Conservation (phyloP, 176 grass and related monocot species). For the Triticum monococcum region DNA sequence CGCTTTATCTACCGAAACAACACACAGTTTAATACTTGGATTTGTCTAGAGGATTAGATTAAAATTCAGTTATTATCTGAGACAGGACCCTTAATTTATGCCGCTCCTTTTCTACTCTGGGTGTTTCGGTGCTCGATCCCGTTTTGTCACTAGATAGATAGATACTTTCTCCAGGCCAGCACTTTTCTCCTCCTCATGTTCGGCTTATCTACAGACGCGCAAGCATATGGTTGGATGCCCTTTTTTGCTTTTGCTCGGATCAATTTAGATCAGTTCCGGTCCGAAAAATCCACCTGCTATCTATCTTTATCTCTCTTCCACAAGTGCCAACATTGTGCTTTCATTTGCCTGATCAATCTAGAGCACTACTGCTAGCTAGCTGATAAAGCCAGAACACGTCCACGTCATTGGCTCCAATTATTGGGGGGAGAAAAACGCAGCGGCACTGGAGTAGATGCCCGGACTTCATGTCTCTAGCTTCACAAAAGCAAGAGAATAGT, state of each 20-base stretch:
- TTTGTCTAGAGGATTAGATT: background rate
- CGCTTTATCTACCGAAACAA: background rate
- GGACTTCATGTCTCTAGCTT: background rate
- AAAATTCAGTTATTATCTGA: background rate
- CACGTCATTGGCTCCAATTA: conserved; percentile 3
- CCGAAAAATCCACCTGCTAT: background rate
- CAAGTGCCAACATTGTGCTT: background rate
- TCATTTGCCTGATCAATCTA: background rate
- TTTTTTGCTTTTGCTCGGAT: background rate
- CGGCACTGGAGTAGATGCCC: background rate
- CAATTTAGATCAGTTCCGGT: background rate
- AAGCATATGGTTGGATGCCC: background rate
- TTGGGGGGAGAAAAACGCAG: background rate
- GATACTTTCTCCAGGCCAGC: background rate
- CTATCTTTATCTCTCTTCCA: background rate
- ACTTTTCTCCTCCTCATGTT: background rate
- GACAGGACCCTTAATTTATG: background rate
- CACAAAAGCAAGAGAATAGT: background rate
- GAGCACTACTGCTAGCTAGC: background rate
- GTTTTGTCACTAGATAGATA: background rate
- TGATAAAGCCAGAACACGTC: background rate
- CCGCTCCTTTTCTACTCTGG: background rate
- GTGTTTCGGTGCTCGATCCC: background rate
- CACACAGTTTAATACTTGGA: too few relatives aligned
- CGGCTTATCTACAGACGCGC: background rate